phyloP scores from a whole-genome alignment of 1,139 yeast species.

The Yamadazyma triangularis region DNA sequence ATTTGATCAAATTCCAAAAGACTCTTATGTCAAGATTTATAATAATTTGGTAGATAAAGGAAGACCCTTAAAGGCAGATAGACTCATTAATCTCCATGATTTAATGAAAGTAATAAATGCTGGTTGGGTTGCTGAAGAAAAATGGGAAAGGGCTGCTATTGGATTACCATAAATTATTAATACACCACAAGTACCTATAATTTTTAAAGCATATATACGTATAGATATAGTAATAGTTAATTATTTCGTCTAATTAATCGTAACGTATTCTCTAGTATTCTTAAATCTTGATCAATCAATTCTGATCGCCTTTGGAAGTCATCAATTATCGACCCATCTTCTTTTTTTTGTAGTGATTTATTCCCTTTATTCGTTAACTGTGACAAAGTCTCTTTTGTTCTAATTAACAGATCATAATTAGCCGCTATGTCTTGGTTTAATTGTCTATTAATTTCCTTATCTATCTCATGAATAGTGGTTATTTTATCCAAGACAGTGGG shows the following conservation, averaged over 20 bases:
- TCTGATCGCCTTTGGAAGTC: constrained; percentile 40
- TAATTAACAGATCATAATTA: constrained; percentile 22
- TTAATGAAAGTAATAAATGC: constrained; percentile 56
- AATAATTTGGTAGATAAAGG: constrained; percentile 55
- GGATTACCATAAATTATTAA: constrained; percentile 28
- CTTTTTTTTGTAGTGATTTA: constrained; percentile 8
- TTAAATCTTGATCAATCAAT: constrained; percentile 40
- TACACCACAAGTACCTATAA: no score
- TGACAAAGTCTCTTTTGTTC: constrained; percentile 16
- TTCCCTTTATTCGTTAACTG: constrained; percentile 16
- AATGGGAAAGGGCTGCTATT: constrained; percentile 57
- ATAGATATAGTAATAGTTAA: no score
- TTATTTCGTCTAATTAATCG: constrained; percentile 13
- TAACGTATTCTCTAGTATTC: constrained; percentile 41
- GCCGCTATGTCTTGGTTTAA: constrained; percentile 23
- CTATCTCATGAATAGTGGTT: constrained; percentile 40
- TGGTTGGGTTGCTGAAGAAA: constrained; percentile 66
- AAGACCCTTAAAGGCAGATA: constrained; percentile 42
- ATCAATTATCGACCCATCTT: constrained; percentile 18
- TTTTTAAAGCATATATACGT: no score
- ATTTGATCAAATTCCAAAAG: constrained; percentile 36
- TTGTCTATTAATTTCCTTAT: constrained; percentile 35
- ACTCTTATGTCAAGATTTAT: constrained; percentile 55
- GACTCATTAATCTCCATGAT: constrained; percentile 57
- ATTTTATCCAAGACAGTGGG: constrained; percentile 36